These are phyloP conservation scores for Jaapia argillacea DNA, from an alignment of 768 basidiomycete genomes.

Conservation along the genomic window DNA sequence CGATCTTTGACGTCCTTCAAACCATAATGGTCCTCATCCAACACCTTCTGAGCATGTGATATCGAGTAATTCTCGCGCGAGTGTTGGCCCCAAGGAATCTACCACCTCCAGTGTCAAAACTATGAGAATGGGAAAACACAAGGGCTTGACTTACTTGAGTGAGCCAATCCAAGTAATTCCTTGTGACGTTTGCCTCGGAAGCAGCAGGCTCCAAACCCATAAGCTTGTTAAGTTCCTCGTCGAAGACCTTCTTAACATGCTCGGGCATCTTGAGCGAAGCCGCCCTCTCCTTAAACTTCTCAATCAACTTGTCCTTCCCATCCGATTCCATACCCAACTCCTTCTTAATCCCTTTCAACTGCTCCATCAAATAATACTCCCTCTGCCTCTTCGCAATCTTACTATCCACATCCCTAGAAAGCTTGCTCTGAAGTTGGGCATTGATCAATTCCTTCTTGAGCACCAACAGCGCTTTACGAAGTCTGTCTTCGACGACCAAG, in stretches of 20 bases:
- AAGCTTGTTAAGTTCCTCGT: slow-evolving; percentile 90
- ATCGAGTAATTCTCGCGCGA: slow-evolving; percentile 91
- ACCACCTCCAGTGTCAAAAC: slow-evolving; percentile 1
- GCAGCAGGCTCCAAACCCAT: slow-evolving; percentile 84
- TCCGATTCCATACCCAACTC: slow-evolving; percentile 93
- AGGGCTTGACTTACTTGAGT: slow-evolving; percentile 45
- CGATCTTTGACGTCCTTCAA: slow-evolving; percentile 87
- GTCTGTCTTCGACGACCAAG: slow-evolving; percentile 74
- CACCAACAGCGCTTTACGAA: slow-evolving; percentile 84
- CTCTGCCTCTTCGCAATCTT: slow-evolving; percentile 93
- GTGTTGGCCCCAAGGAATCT: slow-evolving; percentile 96
- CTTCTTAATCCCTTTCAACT: slow-evolving; percentile 93
- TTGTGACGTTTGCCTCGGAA: slow-evolving; percentile 86
- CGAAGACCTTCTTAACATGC: slow-evolving; percentile 84
- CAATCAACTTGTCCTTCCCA: slow-evolving; percentile 89
- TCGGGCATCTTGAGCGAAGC: slow-evolving; percentile 82
- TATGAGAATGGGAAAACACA: neutral
- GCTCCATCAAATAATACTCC: slow-evolving; percentile 95
- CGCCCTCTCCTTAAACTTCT: slow-evolving; percentile 86
- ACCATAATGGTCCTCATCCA: slow-evolving; percentile 95
- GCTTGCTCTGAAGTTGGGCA: slow-evolving; percentile 88
- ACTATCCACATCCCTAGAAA: slow-evolving; percentile 85
- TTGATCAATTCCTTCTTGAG: slow-evolving; percentile 98
- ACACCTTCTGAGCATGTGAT: slow-evolving; percentile 64
- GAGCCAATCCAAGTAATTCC: slow-evolving; percentile 92